A percentile compares a stretch with the other conserved stretches of the same genome.
Evolutionary conservation across 1,139 yeast genomes (phyloP).

Genomic region (Candida buenavistaensis): DNA sequence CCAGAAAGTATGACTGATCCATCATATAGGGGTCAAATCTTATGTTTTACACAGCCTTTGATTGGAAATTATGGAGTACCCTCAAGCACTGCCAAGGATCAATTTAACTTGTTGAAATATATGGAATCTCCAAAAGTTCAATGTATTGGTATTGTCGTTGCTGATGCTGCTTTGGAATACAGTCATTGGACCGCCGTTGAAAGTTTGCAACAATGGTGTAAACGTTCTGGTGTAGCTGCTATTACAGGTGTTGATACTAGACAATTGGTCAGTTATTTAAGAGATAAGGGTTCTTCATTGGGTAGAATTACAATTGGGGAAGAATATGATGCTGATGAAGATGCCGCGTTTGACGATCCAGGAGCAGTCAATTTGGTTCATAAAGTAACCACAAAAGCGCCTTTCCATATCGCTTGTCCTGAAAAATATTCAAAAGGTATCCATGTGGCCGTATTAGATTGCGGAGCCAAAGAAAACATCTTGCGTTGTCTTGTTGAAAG

Average conservation of each 20-base stretch:
- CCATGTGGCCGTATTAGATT: slow-evolving; percentile 91
- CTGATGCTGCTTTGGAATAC: slow-evolving; percentile 91
- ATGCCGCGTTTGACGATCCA: slow-evolving; percentile 92
- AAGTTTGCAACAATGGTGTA: slow-evolving; percentile 92
- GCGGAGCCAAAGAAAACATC: slow-evolving; percentile 98
- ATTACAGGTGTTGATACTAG: slow-evolving; percentile 97
- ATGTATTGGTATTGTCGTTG: slow-evolving; percentile 94
- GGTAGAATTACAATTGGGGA: slow-evolving; percentile 90
- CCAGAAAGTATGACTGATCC: slow-evolving; percentile 99
- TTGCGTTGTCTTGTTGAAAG: slow-evolving; percentile 89
- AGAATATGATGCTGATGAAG: slow-evolving; percentile 87
- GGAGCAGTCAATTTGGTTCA: slow-evolving; percentile 87
- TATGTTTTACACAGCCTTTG: slow-evolving; percentile 94
- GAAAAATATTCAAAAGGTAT: slow-evolving; percentile 54
- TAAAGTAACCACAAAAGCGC: slow-evolving; percentile 92
- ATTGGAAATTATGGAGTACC: slow-evolving; percentile 99
- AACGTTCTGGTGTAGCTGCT: slow-evolving; percentile 95
- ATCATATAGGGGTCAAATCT: slow-evolving; percentile 91
- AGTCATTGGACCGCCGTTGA: slow-evolving; percentile 99
- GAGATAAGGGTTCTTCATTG: slow-evolving; percentile 93
- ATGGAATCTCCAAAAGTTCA: slow-evolving; percentile 91
- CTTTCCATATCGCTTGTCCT: slow-evolving; percentile 81
- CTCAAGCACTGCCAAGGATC: slow-evolving; percentile 74
- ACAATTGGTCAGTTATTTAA: slow-evolving; percentile 83
- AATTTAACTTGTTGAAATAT: slow-evolving; percentile 80